Conservation (phyloP, 306 rosid species). For the Aeschynomene evenia region DNA sequence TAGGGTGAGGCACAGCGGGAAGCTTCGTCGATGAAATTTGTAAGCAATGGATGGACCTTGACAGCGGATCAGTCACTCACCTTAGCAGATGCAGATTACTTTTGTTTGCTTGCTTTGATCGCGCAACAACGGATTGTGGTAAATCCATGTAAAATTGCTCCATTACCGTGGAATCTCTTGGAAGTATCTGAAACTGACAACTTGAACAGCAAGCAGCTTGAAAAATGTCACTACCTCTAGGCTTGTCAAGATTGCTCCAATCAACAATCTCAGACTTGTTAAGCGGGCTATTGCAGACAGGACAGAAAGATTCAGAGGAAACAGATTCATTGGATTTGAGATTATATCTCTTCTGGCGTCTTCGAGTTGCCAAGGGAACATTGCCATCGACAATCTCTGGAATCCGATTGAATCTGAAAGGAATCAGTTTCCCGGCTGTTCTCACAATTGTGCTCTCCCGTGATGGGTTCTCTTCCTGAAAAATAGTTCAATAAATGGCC, state of each 20-base stretch:
- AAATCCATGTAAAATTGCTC: slow-evolving; percentile 53
- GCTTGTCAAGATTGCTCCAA: slow-evolving; percentile 31
- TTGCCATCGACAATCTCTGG: slow-evolving; percentile 64
- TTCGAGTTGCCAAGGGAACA: slow-evolving; percentile 70
- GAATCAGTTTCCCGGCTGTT: slow-evolving; percentile 93
- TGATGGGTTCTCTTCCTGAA: slow-evolving; percentile 91
- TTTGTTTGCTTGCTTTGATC: slow-evolving; percentile 47
- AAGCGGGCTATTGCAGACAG: slow-evolving; percentile 77
- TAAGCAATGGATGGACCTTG: slow-evolving; percentile 9
- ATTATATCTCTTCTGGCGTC: slow-evolving; percentile 88
- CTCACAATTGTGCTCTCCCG: slow-evolving; percentile 90
- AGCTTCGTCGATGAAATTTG: slow-evolving; percentile 5
- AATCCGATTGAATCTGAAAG: slow-evolving; percentile 85
- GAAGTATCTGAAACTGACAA: slow-evolving; percentile 88
- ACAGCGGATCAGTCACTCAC: slow-evolving; percentile 48
- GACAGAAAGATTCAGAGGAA: slow-evolving; percentile 77
- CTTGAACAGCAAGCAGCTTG: slow-evolving; percentile 64
- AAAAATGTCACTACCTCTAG: slow-evolving; percentile 39
- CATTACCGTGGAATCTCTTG: slow-evolving; percentile 46
- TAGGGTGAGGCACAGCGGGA: background rate
- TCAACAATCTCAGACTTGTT: slow-evolving; percentile 63
- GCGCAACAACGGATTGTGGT: slow-evolving; percentile 54
- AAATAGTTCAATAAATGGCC: slow-evolving; percentile 5
- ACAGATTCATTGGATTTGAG: slow-evolving; percentile 65
- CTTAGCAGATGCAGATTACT: slow-evolving; percentile 44